Evolutionary conservation across 2,329 filamentous ascomycete genomes (phyloP).

Genomic region (Colletotrichum echinochloae): DNA sequence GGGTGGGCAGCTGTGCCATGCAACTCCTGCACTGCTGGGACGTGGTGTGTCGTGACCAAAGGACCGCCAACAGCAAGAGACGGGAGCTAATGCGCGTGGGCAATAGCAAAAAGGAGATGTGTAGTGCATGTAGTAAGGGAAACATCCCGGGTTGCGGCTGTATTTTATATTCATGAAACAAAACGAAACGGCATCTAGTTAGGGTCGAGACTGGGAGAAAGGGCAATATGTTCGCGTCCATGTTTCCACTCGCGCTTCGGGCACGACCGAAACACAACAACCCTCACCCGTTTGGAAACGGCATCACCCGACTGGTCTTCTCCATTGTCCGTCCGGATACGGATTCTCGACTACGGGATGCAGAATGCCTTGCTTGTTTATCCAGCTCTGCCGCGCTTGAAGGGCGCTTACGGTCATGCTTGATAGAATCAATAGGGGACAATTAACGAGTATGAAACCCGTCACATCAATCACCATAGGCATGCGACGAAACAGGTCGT

Average conservation of each 20-base stretch:
- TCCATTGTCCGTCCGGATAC: not conserved
- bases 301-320: not conserved
- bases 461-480: not conserved
- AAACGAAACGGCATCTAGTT: not conserved
- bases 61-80: not conserved
- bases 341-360: not conserved
- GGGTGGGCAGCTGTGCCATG: not conserved
- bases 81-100: not conserved
- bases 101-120: not conserved
- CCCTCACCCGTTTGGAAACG: not conserved
- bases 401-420: not conserved
- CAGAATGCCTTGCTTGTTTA: not conserved
- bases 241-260: constrained; percentile 8
- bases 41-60: not conserved
- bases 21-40: not conserved
- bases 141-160: not conserved
- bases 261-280: constrained; percentile 12
- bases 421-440: not conserved
- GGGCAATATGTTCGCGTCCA: not conserved
- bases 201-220: not conserved
- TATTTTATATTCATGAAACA: constrained; percentile 7
- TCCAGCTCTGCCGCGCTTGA: not conserved
- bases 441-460: not conserved
- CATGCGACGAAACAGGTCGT: not conserved
- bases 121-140: not conserved